Evolutionary conservation across 2,329 filamentous ascomycete species (phyloP).

Genomic region (Fusarium gaditjirri): DNA sequence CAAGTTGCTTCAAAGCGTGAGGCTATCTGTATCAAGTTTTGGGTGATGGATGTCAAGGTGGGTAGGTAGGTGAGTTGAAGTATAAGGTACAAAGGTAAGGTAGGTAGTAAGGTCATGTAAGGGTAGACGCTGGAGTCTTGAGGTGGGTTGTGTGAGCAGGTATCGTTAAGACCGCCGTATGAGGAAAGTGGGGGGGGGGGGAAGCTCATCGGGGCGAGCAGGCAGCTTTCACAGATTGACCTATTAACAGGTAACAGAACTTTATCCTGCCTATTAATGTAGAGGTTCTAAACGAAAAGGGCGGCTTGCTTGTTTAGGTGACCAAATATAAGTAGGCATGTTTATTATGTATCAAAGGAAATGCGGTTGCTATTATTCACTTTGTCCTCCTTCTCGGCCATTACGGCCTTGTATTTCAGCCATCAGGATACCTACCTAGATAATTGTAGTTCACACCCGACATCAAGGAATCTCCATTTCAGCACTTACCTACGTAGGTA

Average conservation of each 20-base stretch:
- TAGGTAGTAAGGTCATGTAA: not conserved
- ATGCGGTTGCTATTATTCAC: not conserved
- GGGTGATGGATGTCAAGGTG: not conserved
- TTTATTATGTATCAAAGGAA: not conserved
- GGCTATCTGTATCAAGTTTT: not conserved
- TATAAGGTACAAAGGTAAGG: not conserved
- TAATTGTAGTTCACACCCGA: not conserved
- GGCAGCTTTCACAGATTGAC: not conserved
- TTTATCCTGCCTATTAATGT: not conserved
- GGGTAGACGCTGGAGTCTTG: slow-evolving; percentile 16
- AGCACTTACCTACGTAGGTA: not conserved
- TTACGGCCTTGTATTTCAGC: not conserved
- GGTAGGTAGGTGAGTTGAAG: not conserved
- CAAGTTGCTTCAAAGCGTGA: slow-evolving; percentile 3
- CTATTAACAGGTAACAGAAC: not conserved
- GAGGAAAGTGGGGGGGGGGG: slow-evolving; percentile 35
- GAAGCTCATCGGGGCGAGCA: not conserved
- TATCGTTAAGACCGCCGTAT: slow-evolving; percentile 24
- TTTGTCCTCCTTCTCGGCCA: not conserved
- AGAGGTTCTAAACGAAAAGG: not conserved
- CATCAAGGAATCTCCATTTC: not conserved
- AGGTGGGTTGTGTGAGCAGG: slow-evolving; percentile 22
- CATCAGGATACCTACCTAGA: not conserved
- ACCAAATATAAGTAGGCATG: not conserved
- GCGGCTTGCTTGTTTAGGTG: not conserved